Percentiles rank a stretch among this genome's conserved stretches.
Evolutionary conservation across 2,329 filamentous ascomycete genomes (phyloP).

Genomic region (Fusarium sp.): DNA sequence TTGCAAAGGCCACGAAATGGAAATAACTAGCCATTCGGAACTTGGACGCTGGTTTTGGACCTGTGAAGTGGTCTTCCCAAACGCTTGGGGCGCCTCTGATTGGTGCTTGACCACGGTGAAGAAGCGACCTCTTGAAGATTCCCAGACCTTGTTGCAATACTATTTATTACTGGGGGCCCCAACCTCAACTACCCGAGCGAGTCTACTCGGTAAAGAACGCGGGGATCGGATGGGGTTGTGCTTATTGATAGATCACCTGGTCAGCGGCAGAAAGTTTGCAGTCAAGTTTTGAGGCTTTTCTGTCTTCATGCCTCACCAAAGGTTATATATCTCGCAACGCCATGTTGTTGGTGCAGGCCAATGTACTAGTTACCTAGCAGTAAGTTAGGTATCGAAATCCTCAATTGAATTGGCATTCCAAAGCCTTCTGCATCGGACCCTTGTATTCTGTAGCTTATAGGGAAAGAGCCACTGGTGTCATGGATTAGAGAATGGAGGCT

Average conservation of each 20-base stretch:
- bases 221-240: slow-evolving; percentile 5
- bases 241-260: not conserved
- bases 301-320: not conserved
- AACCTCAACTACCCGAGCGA: slow-evolving; percentile 8
- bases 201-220: slow-evolving; percentile 1
- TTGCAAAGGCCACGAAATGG: not conserved
- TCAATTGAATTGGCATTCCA: not conserved
- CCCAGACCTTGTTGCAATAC: slow-evolving; percentile 12
- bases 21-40: not conserved
- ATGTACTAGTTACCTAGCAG: not conserved
- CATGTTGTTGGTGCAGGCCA: not conserved
- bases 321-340: not conserved
- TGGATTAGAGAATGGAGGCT: slow-evolving; percentile 20
- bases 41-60: not conserved
- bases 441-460: not conserved
- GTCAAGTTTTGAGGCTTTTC: not conserved
- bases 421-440: slow-evolving; percentile 5
- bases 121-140: slow-evolving; percentile 7
- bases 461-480: slow-evolving; percentile 28
- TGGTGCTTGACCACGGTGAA: slow-evolving; percentile 18
- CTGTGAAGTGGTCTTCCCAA: not conserved
- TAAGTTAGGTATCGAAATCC: not conserved
- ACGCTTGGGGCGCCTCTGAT: slow-evolving; percentile 9
- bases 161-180: slow-evolving; percentile 13
- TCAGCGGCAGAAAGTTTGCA: not conserved